Conservation (phyloP, 148 eudicot species). For the Limonium bicolor region DNA sequence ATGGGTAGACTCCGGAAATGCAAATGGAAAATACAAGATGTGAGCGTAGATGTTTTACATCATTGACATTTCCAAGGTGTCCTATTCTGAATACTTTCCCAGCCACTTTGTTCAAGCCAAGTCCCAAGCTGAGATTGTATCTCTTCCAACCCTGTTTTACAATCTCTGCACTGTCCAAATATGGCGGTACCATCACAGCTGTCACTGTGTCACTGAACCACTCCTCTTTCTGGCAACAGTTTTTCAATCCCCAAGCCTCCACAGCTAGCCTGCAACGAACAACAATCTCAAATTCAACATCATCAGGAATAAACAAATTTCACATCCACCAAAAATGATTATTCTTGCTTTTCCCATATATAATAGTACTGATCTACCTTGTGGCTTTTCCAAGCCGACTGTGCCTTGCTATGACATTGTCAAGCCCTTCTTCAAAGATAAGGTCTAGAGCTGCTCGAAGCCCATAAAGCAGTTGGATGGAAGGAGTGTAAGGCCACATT, state of each 20-base stretch:
- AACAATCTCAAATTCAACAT: too few relatives aligned
- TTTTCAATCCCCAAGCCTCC: slow-evolving; percentile 98
- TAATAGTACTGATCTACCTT: slow-evolving; percentile 22
- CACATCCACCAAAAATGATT: too few relatives aligned
- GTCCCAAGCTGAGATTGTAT: slow-evolving; percentile 91
- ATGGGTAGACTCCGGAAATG: too few relatives aligned
- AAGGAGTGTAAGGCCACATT: slow-evolving; percentile 98
- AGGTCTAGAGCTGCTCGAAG: slow-evolving; percentile 86
- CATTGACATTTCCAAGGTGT: slow-evolving; percentile 91
- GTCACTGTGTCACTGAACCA: slow-evolving; percentile 97
- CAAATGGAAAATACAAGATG: not conserved
- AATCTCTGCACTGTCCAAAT: slow-evolving; percentile 63
- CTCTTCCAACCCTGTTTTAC: slow-evolving; percentile 77
- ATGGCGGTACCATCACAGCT: slow-evolving; percentile 75
- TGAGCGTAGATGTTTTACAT: slow-evolving; percentile 31
- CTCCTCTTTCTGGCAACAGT: slow-evolving; percentile 91
- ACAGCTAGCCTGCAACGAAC: slow-evolving; percentile 87
- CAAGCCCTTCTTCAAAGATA: slow-evolving; percentile 91
- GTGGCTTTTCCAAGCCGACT: slow-evolving; percentile 80
- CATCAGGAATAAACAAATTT: too few relatives aligned
- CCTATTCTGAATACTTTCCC: slow-evolving; percentile 99
- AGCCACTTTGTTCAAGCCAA: slow-evolving; percentile 93
- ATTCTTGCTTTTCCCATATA: too few relatives aligned
- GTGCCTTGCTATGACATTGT: slow-evolving; percentile 91
- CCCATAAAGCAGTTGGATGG: slow-evolving; percentile 89